These are phyloP conservation scores for Chrysoporthe deuterocubensis DNA, from an alignment of 2,329 filamentous ascomycete species.

Conservation along the genomic window DNA sequence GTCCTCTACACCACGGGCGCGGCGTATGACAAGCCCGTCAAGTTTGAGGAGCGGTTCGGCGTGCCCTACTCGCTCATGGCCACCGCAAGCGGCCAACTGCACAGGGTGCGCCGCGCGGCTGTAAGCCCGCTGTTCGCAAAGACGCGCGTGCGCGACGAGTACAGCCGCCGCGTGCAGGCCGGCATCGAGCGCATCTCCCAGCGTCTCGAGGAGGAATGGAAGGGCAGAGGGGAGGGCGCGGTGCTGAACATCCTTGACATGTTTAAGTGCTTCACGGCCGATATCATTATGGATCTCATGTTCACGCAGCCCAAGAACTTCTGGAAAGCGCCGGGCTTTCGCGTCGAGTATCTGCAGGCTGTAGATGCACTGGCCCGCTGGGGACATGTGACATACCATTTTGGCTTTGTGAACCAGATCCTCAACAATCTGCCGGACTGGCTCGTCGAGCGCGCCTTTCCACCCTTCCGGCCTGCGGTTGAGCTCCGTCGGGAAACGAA, in stretches of 20 bases:
- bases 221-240: background rate
- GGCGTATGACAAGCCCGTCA: conserved; percentile 23
- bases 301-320: conserved; percentile 7
- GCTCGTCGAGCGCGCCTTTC: background rate
- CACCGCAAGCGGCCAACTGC: conserved; percentile 24
- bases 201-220: conserved; percentile 23
- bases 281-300: background rate
- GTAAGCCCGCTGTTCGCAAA: conserved; percentile 38
- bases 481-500: background rate
- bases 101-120: conserved; percentile 27
- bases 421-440: background rate
- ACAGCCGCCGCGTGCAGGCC: conserved; percentile 17
- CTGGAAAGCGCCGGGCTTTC: background rate
- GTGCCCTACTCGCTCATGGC: conserved; percentile 25
- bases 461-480: background rate
- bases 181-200: conserved; percentile 12
- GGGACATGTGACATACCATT: background rate
- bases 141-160: conserved; percentile 20
- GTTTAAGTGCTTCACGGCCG: background rate
- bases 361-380: background rate
- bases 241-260: conserved; percentile 16
- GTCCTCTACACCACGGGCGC: conserved; percentile 17
- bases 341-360: background rate
- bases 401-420: background rate
- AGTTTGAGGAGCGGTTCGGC: conserved; percentile 24